Base-by-base conservation (phyloP, 23 red algal species). In the Pyropia haitanensis region DNA sequence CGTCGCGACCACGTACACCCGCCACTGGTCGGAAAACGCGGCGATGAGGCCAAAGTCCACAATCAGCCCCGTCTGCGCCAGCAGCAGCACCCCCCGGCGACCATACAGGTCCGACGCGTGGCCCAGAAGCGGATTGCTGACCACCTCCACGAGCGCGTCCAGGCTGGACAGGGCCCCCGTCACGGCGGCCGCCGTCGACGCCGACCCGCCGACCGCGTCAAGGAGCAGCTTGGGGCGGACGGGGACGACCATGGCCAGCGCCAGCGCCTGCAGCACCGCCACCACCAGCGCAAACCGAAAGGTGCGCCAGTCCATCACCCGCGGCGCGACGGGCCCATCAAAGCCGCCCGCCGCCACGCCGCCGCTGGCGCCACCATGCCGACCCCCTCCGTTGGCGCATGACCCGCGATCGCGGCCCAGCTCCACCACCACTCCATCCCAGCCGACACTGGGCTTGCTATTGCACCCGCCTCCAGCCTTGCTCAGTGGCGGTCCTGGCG, bases 21-120 rank as follows among this genome's bases (percentile, higher is more conserved):
- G 29, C 18, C 76, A 30, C 13, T 49, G 59, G 27, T 26, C 50
- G 24, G 73, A 75, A 60, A 88, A 88, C 13, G 49, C 25, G 12
- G 64, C 64, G 14, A 88, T 68, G 15, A 88, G 19, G 64, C 58
- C 27, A 27, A 88, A 62, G 46, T 51, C 83, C 2, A 71, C 54
- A 21, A 78, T 26, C 56, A 78, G 65, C 0, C 83, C 73, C 28
- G 73, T 55, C 44, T 73, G 75, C 22, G 65, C 46, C 2, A 79
- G 17, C 23, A 88, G 58, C 26, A 88, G 61, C 14, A 88, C 52
- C 1, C 71, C 71, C 30, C 72, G 70, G 15, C 83, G 73, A 15
- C 83, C 83, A 20, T 71, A 62, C 9, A 72, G 49, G 59, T 88
- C 83, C 27, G 83, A 88, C n/a, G 68, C 54, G 44, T 61, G 64